Percentiles rank a stretch among this genome's conserved stretches.
Evolutionary conservation across 768 basidiomycete species (phyloP).

Genomic region (Sporobolomyces pararoseus): DNA sequence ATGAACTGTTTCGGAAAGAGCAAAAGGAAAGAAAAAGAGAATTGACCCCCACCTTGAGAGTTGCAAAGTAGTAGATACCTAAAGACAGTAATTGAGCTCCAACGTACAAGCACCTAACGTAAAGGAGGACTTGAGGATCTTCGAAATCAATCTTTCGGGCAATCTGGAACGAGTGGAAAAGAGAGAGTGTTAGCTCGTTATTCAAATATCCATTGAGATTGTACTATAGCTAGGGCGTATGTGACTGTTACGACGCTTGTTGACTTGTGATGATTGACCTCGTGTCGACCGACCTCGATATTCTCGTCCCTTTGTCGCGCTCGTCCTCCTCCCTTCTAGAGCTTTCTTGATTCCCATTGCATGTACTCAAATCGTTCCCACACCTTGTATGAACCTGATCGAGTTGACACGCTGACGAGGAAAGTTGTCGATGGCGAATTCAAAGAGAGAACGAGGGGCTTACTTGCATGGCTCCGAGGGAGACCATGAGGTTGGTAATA

Average conservation of each 20-base stretch:
- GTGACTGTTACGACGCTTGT: no score
- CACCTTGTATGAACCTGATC: background rate
- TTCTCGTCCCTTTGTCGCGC: no score
- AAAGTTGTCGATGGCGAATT: background rate
- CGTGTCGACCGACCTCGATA: no score
- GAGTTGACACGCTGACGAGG: background rate
- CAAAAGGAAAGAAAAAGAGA: background rate
- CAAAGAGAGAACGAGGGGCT: no score
- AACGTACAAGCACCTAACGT: conserved; percentile 80
- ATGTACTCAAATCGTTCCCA: no score
- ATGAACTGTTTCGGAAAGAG: background rate
- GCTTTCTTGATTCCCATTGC: no score
- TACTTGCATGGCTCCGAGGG: conserved; percentile 83
- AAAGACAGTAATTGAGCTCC: conserved; percentile 67
- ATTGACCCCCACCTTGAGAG: conserved; percentile 59
- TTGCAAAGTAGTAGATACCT: conserved; percentile 73
- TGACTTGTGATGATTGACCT: no score
- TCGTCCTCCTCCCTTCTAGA: no score
- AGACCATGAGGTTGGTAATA: conserved; percentile 77
- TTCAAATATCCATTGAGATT: no score
- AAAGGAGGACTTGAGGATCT: conserved; percentile 72
- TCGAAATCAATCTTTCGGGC: conserved; percentile 88
- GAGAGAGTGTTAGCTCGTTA: no score
- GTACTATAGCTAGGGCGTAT: no score
- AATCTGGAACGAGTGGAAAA: conserved; percentile 55